Evolutionary conservation across 2,329 filamentous ascomycete genomes (phyloP).

Genomic region (Cephalotrichum gorgonifer): DNA sequence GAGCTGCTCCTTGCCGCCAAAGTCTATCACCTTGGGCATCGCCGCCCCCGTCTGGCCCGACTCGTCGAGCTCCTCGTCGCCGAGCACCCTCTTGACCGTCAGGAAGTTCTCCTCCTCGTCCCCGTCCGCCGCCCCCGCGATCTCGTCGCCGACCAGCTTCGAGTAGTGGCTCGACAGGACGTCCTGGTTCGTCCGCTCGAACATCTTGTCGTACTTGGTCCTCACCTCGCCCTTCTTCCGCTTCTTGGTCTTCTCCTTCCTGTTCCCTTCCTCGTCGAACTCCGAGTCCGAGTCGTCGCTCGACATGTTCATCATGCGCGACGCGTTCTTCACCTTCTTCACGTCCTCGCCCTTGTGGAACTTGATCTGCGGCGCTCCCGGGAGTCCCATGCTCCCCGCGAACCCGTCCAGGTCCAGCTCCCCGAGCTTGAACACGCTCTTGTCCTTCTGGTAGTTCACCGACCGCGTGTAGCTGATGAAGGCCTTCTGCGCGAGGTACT

Average conservation of each 20-base stretch:
- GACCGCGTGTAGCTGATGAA: conserved; percentile 86
- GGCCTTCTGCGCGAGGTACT: conserved; percentile 91
- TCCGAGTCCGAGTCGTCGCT: conserved; percentile 42
- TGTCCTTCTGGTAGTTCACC: conserved; percentile 80
- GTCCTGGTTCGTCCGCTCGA: conserved; percentile 92
- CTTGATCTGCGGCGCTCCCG: conserved; percentile 85
- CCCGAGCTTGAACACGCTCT: conserved; percentile 79
- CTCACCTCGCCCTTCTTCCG: conserved; percentile 65
- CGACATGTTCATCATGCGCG: conserved; percentile 55
- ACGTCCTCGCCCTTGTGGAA: conserved; percentile 84
- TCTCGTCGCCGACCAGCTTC: conserved; percentile 58
- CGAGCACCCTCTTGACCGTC: conserved; percentile 78
- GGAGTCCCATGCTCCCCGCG: conserved; percentile 75
- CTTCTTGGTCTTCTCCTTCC: conserved; percentile 35
- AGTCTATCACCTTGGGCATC: conserved; percentile 49
- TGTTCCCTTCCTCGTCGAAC: conserved; percentile 37
- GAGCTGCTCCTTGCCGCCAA: conserved; percentile 62
- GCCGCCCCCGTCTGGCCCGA: conserved; percentile 31
- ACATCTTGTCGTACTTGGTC: conserved; percentile 97
- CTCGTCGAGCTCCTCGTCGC: conserved; percentile 52
- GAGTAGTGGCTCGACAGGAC: conserved; percentile 89
- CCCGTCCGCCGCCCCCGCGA: conserved; percentile 41
- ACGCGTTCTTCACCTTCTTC: conserved; percentile 79
- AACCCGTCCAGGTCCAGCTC: conserved; percentile 78
- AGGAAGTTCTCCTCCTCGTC: conserved; percentile 74